phyloP scores from a whole-genome alignment of 305 asterid species.

The Stenogyne calaminthoides region DNA sequence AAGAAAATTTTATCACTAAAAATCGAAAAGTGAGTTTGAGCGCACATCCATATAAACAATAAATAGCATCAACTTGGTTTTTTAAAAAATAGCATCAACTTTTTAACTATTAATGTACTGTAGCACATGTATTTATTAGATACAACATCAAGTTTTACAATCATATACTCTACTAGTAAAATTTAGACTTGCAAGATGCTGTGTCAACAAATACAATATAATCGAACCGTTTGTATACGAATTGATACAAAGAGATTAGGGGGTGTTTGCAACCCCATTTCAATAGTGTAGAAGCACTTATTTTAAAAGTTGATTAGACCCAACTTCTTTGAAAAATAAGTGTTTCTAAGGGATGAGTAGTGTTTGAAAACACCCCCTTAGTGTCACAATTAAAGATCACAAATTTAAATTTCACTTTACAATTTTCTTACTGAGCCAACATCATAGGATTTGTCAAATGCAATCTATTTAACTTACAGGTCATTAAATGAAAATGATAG shows the following conservation, averaged over 20 bases:
- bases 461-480: neutral
- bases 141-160: neutral
- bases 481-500: neutral
- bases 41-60: neutral
- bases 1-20: no score
- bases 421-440: neutral
- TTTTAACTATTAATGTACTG: neutral
- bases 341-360: no score
- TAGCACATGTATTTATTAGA: neutral
- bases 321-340: no score
- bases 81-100: neutral
- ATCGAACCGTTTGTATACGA: no score
- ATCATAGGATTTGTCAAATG: neutral
- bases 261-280: no score
- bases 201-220: neutral
- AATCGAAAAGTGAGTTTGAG: no score
- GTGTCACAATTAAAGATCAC: no score
- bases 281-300: no score
- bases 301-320: no score
- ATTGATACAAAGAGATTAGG: no score
- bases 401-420: neutral
- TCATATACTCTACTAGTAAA: no score
- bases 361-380: no score
- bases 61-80: neutral
- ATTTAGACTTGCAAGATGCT: neutral